Base-by-base conservation (phyloP, 2,329 filamentous ascomycete species). In the Pseudogymnoascus sp. region DNA sequence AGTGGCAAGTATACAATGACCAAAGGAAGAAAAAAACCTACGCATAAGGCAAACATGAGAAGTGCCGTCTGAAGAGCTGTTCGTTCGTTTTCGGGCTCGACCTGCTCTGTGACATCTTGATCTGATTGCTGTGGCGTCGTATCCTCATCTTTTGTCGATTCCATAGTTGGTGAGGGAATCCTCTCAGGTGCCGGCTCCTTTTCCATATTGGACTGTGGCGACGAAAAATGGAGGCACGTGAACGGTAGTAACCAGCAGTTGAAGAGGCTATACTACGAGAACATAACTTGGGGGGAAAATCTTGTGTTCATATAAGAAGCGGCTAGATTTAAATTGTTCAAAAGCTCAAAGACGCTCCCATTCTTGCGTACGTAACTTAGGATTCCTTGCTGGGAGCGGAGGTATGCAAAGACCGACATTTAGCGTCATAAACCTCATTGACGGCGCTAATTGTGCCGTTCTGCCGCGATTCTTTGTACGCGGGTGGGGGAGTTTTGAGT, bases 11-110 rank as follows among this genome's bases (percentile, higher is more conserved):
- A 9, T 30, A 52, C 2, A 30, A 52, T 26, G n/a, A 15, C 9
- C 26, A 15, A 13, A 38, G 70, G 70, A n/a, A 69, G 3, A 38
- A 71, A 71, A n/a, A 69, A 4, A 5, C 67, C 65, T 5, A 66
- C 63, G 59, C 69, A 69, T n/a, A 71, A 66, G 1, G 67, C 68
- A 19, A 62, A 41, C 65, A 71, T 69, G 30, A 71, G 70, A 9
- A 71, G 64, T 13, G 61, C 55, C 1, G 69, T 71, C 57, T 71
- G 61, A 2, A 71, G 59, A 19, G 59, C 65, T 2, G 70, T 69
- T 1, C 69, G 65, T n/a, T 62, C 60, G 5, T 65, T 67, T 61
- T 71, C 69, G 6, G 70, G 70, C 6, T 65, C 61, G 3, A 8
- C 9, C 23, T 38, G 38, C 19, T 37, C 28, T 34, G 38, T 34